Percentiles rank a stretch among this genome's conserved stretches.
Evolutionary conservation across 148 eudicot species (phyloP).

Genomic region (Chenopodium berlandieri): DNA sequence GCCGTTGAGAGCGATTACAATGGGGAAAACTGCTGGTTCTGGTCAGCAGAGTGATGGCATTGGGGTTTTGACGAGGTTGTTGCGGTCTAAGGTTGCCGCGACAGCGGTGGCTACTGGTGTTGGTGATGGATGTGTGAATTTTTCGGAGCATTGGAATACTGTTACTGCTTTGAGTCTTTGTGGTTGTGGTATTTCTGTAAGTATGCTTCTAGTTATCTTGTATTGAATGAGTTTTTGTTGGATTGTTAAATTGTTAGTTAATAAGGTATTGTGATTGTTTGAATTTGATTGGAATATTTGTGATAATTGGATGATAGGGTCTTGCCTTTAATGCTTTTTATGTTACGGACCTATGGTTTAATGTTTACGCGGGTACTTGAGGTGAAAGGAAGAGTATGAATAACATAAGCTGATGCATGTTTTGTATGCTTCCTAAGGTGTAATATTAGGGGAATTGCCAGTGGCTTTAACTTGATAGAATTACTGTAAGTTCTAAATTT

Average conservation of each 20-base stretch:
- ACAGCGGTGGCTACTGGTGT: constrained; percentile 27
- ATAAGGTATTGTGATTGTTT: not conserved
- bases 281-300: not conserved
- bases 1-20: constrained; percentile 54
- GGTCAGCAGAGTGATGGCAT: constrained; percentile 86
- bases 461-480: not conserved
- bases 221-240: too few relatives aligned
- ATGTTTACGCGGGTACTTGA: too few relatives aligned
- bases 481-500: too few relatives aligned
- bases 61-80: constrained; percentile 72
- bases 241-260: not conserved
- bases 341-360: not conserved
- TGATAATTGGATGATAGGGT: not conserved
- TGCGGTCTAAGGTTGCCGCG: constrained; percentile 45
- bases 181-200: constrained; percentile 77
- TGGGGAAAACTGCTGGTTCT: constrained; percentile 66
- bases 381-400: too few relatives aligned
- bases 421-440: not conserved
- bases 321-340: not conserved
- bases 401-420: not conserved
- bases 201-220: constrained; percentile 11
- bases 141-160: constrained; percentile 75
- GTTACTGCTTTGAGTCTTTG: constrained; percentile 62
- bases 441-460: not conserved
- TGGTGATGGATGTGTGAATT: constrained; percentile 35